phyloP scores from a whole-genome alignment of 768 basidiomycete species.

The Boletus huronensis region DNA sequence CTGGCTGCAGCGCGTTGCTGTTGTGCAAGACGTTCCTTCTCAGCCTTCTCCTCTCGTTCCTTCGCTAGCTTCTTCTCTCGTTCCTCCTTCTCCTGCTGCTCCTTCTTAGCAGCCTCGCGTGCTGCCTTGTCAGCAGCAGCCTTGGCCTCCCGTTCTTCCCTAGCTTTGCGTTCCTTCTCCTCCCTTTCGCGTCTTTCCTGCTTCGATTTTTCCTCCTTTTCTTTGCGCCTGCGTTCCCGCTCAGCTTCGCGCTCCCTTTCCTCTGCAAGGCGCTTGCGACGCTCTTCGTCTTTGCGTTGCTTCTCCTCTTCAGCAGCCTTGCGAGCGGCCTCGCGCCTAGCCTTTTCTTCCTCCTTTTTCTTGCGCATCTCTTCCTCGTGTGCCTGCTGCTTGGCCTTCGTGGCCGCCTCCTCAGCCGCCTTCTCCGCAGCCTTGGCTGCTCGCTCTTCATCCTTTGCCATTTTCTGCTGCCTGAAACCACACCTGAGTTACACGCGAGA shows the following conservation, averaged over 20 bases:
- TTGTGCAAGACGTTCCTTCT: conserved; percentile 43
- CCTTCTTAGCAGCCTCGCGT: conserved; percentile 36
- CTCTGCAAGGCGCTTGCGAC: conserved; percentile 68
- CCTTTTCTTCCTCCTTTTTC: conserved; percentile 85
- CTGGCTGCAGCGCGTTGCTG: conserved; percentile 51
- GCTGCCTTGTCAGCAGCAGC: conserved; percentile 46
- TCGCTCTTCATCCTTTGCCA: conserved; percentile 88
- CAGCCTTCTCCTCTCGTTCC: conserved; percentile 59
- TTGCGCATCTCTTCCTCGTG: conserved; percentile 78
- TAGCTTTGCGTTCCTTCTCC: conserved; percentile 59
- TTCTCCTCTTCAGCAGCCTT: conserved; percentile 83
- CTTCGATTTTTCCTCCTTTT: conserved; percentile 63
- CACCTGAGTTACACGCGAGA: conserved; percentile 1
- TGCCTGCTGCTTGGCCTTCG: conserved; percentile 70
- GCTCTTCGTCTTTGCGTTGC: conserved; percentile 79
- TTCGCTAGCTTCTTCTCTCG: conserved; percentile 63
- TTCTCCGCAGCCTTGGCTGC: conserved; percentile 80
- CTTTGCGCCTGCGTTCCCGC: conserved; percentile 67
- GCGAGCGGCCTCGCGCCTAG: conserved; percentile 68
- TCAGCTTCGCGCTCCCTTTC: conserved; percentile 80
- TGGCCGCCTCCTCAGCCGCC: conserved; percentile 79
- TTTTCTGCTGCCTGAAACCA: conserved; percentile 74
- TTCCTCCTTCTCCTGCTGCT: conserved; percentile 59
- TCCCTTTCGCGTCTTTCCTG: conserved; percentile 53
- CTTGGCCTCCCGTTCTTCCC: conserved; percentile 63